Percentiles rank a stretch among this genome's conserved stretches.
phyloP scores from a whole-genome alignment of 2,329 filamentous ascomycete species.

The Amauroascus verrucosus region DNA sequence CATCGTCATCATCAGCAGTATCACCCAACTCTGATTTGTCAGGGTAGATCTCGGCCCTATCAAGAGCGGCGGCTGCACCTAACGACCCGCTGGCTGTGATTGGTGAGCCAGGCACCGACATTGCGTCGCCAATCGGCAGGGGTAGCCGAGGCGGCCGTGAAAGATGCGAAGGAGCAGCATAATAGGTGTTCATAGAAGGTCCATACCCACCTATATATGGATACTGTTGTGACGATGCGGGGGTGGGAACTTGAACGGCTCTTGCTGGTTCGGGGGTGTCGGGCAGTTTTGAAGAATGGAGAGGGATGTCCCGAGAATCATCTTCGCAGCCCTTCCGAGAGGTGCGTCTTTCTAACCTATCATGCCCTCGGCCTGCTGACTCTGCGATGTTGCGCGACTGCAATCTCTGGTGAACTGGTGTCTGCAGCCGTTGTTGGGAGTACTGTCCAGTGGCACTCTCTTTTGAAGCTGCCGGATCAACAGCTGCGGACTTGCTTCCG shows the following conservation, averaged over 20 bases:
- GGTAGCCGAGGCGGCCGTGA: constrained; percentile 71
- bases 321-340: constrained; percentile 17
- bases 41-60: constrained; percentile 39
- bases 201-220: constrained; percentile 31
- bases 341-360: constrained; percentile 20
- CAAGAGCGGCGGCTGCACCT: constrained; percentile 37
- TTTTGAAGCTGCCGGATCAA: constrained; percentile 35
- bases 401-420: constrained; percentile 33
- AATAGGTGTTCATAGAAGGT: constrained; percentile 41
- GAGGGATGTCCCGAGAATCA: constrained; percentile 20
- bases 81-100: constrained; percentile 57
- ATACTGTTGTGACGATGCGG: constrained; percentile 14
- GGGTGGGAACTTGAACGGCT: constrained; percentile 31
- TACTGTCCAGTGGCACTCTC: constrained; percentile 36
- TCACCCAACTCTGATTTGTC: constrained; percentile 47
- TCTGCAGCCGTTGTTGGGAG: constrained; percentile 27
- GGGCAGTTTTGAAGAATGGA: background rate
- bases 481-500: constrained; percentile 32
- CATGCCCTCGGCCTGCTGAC: constrained; percentile 17
- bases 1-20: constrained; percentile 53
- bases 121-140: constrained; percentile 85
- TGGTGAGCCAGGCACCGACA: constrained; percentile 79
- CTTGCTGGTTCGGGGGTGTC: constrained; percentile 27
- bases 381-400: constrained; percentile 33
- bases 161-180: constrained; percentile 33